These are phyloP conservation scores for Neopestalotiopsis clavispora DNA, from an alignment of 2,329 filamentous ascomycete species.

Conservation along the genomic window DNA sequence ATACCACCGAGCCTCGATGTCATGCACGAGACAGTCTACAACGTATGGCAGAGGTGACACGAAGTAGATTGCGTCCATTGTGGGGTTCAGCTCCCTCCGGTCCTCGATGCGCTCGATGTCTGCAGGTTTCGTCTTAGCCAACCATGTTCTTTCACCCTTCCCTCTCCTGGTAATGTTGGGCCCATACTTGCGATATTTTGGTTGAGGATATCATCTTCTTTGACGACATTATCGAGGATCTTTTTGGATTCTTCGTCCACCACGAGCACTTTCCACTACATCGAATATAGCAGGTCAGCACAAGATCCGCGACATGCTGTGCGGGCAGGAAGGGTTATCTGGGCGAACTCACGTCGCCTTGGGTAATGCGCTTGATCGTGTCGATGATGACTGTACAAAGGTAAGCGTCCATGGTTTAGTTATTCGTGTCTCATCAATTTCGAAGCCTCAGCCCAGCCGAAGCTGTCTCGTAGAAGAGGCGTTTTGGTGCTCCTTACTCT, in stretches of 20 bases:
- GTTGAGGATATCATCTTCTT: conserved; percentile 96
- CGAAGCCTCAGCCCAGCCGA: background rate
- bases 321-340: background rate
- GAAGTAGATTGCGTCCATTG: conserved; percentile 95
- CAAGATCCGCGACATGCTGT: background rate
- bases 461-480: conserved; percentile 10
- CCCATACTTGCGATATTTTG: conserved; percentile 89
- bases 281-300: conserved; percentile 23
- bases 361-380: conserved; percentile 77
- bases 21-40: conserved; percentile 91
- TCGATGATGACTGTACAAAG: conserved; percentile 67
- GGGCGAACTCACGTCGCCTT: conserved; percentile 70
- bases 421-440: background rate
- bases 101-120: conserved; percentile 96
- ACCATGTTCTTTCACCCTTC: background rate
- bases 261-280: conserved; percentile 94
- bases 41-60: conserved; percentile 85
- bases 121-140: conserved; percentile 43
- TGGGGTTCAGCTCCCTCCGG: conserved; percentile 77
- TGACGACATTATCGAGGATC: conserved; percentile 87
- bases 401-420: conserved; percentile 14
- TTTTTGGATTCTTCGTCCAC: conserved; percentile 84
- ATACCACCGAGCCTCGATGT: conserved; percentile 86
- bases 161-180: conserved; percentile 11
- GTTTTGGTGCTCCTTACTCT: conserved; percentile 56